Conservation (phyloP, 1,284 basidiomycete species). For the Puccinia triticina region DNA sequence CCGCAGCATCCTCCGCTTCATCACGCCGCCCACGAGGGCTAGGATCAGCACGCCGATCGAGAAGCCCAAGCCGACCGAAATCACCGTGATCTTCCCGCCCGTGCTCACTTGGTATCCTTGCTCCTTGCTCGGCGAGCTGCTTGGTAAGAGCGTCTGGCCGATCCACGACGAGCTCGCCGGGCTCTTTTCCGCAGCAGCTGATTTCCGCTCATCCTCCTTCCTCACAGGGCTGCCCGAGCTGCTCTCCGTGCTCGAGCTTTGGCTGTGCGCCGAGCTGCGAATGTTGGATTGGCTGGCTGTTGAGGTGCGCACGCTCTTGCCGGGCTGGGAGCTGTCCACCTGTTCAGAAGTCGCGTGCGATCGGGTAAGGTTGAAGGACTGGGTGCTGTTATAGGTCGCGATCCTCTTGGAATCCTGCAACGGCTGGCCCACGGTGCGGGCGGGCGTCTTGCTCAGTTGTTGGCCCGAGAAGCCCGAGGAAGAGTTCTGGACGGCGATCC, state of each 20-base stretch:
- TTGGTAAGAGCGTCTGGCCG: not conserved
- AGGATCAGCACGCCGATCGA: constrained; percentile 17
- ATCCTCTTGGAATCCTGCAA: not conserved
- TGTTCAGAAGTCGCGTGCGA: not conserved
- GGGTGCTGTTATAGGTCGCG: not conserved
- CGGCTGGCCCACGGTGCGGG: not conserved
- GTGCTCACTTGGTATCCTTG: constrained; percentile 11
- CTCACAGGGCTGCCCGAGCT: not conserved
- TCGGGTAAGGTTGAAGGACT: not conserved
- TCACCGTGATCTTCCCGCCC: not conserved
- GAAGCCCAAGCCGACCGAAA: constrained; percentile 17
- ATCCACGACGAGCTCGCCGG: not conserved
- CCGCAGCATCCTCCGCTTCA: not conserved
- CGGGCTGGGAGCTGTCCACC: not conserved
- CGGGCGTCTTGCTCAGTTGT: not conserved
- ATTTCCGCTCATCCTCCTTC: not conserved
- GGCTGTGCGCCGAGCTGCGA: not conserved
- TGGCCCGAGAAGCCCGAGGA: not conserved
- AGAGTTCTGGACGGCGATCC: constrained; percentile 13
- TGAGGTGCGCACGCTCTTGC: not conserved
- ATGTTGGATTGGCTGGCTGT: not conserved
- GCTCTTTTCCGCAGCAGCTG: not conserved
- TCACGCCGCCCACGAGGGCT: not conserved
- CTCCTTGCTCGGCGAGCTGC: not conserved
- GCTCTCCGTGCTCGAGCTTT: not conserved